phyloP scores from a whole-genome alignment of 2,329 filamentous ascomycete species.

The Phaeophleospora eucalypticola region DNA sequence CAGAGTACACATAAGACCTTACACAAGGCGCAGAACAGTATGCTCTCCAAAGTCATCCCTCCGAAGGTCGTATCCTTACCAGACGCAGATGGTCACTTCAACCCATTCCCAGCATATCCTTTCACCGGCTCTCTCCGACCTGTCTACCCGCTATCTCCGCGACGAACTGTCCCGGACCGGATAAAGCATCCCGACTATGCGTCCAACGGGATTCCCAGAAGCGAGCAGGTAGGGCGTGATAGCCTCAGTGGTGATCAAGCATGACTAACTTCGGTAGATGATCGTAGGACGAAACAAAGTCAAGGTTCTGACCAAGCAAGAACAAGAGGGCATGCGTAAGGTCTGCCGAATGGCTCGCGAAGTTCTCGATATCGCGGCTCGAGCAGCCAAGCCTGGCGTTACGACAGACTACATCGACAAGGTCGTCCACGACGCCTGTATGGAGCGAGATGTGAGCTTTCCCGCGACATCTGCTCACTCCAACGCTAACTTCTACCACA shows the following conservation, averaged over 20 bases:
- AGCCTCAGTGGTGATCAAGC: not conserved
- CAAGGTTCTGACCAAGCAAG: slow-evolving; percentile 72
- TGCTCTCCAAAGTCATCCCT: slow-evolving; percentile 65
- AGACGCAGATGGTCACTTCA: slow-evolving; percentile 79
- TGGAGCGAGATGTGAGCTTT: slow-evolving; percentile 77
- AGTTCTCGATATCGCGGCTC: slow-evolving; percentile 85
- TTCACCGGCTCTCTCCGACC: slow-evolving; percentile 80
- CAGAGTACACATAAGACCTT: slow-evolving; percentile 77
- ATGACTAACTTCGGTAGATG: slow-evolving; percentile 22
- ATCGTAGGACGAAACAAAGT: slow-evolving; percentile 72
- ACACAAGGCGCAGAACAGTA: slow-evolving; percentile 75
- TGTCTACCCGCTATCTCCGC: slow-evolving; percentile 64
- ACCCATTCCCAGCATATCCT: slow-evolving; percentile 84
- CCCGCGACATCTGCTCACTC: not conserved
- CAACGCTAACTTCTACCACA: slow-evolving; percentile 37
- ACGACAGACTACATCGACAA: slow-evolving; percentile 95
- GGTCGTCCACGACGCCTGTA: slow-evolving; percentile 87
- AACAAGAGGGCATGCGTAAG: slow-evolving; percentile 86
- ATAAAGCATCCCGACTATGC: slow-evolving; percentile 88
- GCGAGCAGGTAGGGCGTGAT: slow-evolving; percentile 58
- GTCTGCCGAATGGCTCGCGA: slow-evolving; percentile 83
- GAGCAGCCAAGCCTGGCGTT: slow-evolving; percentile 79
- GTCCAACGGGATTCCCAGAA: slow-evolving; percentile 69
- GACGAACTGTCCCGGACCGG: slow-evolving; percentile 68
- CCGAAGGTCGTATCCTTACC: slow-evolving; percentile 85